A percentile compares a stretch with the other conserved stretches of the same genome.
These are phyloP conservation scores for Eimeria necatrix DNA, from an alignment of 169 alveolate genomes.

Conservation along the genomic window DNA sequence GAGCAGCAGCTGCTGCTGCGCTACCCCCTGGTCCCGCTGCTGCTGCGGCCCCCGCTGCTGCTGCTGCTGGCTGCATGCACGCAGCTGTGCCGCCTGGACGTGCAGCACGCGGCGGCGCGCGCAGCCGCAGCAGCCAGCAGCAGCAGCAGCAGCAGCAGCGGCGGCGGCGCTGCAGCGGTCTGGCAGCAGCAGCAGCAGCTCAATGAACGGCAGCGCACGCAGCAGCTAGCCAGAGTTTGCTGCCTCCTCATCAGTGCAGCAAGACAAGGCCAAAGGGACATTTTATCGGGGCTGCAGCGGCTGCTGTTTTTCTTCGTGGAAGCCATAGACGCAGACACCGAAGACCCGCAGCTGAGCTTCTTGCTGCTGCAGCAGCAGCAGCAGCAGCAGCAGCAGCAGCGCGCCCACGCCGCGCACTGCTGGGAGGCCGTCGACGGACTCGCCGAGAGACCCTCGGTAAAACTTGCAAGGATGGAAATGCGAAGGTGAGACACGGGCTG, in stretches of 20 bases:
- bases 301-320: slow-evolving; percentile 31
- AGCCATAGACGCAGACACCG: slow-evolving; percentile 7
- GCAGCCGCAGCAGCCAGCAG: slow-evolving; percentile 51
- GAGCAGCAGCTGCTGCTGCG: slow-evolving; percentile 74
- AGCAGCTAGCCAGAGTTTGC: slow-evolving; percentile 49
- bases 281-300: slow-evolving; percentile 64
- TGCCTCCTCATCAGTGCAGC: slow-evolving; percentile 49
- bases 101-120: slow-evolving; percentile 68
- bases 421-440: background rate
- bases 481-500: slow-evolving; percentile 17
- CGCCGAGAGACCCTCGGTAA: background rate
- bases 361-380: slow-evolving; percentile 71
- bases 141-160: slow-evolving; percentile 15
- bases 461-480: slow-evolving; percentile 48
- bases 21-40: slow-evolving; percentile 42
- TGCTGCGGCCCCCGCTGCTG: slow-evolving; percentile 80
- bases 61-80: slow-evolving; percentile 76
- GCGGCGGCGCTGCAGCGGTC: background rate
- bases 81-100: slow-evolving; percentile 61
- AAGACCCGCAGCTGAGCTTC: slow-evolving; percentile 6
- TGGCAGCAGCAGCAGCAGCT: slow-evolving; percentile 23
- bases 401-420: background rate
- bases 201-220: slow-evolving; percentile 7
- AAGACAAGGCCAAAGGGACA: slow-evolving; percentile 40
- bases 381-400: slow-evolving; percentile 49